Conservation (phyloP, 495 filamentous ascomycete species). For the Lasiosphaeria miniovina region DNA sequence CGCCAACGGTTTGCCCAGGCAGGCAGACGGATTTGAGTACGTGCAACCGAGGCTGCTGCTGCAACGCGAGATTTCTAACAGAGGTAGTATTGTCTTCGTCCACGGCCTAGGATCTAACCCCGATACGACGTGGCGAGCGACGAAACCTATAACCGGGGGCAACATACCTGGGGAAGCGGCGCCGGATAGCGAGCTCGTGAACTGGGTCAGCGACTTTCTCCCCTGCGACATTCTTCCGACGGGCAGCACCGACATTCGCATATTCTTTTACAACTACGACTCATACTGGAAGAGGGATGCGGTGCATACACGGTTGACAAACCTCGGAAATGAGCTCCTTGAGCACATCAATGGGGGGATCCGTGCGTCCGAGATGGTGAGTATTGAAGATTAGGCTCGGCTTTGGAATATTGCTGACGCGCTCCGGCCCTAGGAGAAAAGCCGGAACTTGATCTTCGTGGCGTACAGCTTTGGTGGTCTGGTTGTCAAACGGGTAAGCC, state of each 20-base stretch:
- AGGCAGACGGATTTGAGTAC: slow-evolving; percentile 7
- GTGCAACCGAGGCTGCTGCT: not conserved
- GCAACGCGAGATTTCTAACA: not conserved
- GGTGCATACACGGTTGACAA: slow-evolving; percentile 14
- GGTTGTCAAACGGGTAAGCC: slow-evolving; percentile 21
- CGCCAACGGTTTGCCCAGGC: not conserved
- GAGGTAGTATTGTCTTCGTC: slow-evolving; percentile 17
- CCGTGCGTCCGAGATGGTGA: slow-evolving; percentile 5
- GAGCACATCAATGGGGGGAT: slow-evolving; percentile 4
- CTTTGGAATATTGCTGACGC: slow-evolving; percentile 3
- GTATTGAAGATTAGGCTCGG: not conserved
- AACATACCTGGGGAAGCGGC: not conserved
- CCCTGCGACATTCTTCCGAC: not conserved
- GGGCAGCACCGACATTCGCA: slow-evolving; percentile 13
- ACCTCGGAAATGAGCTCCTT: slow-evolving; percentile 14
- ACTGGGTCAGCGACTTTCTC: slow-evolving; percentile 24
- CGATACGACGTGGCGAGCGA: slow-evolving; percentile 18
- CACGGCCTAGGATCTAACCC: too few species aligned
- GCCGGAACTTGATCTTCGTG: too few species aligned
- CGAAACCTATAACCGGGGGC: not conserved
- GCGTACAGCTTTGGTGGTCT: slow-evolving; percentile 23
- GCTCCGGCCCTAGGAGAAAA: slow-evolving; percentile 13
- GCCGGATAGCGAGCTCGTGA: slow-evolving; percentile 5
- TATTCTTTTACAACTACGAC: slow-evolving; percentile 26
- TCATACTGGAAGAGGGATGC: slow-evolving; percentile 24